Evolutionary conservation across 176 grass and related monocot genomes (phyloP), one percentile per base, ranked within the genome.

Genomic region (Calamus simplicifolius): DNA sequence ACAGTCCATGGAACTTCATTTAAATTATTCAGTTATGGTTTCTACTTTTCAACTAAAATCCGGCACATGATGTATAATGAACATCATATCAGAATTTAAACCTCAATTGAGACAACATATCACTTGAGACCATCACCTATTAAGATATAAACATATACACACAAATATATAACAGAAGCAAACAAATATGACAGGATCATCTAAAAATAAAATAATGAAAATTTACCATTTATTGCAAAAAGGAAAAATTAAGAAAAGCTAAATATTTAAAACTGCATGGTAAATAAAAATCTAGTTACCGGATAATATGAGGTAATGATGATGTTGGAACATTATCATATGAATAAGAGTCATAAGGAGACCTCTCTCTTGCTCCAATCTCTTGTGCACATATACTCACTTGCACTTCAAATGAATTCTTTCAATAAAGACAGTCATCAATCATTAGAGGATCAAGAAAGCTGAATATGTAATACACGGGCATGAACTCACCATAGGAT

Each of bases 311-410:
- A 17, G 59, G 77, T 80, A 84, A 77, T 74, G 51, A 87, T 19
- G 86, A 92, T 61, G 93, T 19, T 25, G 73, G 74, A 71, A 87
- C 65, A 77, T 77, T 53, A 52, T 62, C 76, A 81, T 90, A 90
- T 25, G 68, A 95, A 74, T 84, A 95, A 58, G 19, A 59, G 68
- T 54, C 79, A 72, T 95, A 95, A 65, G 75, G 83, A 70, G 74
- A 87, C 29, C 62, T 69, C 25, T 80, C 57, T 69, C 54, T 79
- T 58, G 91, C 86, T 23, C 86, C 83, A 58, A 68, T 75, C 63
- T 87, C 83, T 77, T 81, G 71, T 67, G 83, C 86, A 43, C 23
- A 58, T 77, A 90, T 72, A 65, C 54, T 85, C 68, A 86, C 80
- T 77, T 81, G 61, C 67, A 90, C 54, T 25, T 90, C 52, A 73